Percentiles rank a stretch among this genome's conserved stretches.
Evolutionary conservation across 305 asterid genomes (phyloP).

Genomic region (Caryopteris hybrid): DNA sequence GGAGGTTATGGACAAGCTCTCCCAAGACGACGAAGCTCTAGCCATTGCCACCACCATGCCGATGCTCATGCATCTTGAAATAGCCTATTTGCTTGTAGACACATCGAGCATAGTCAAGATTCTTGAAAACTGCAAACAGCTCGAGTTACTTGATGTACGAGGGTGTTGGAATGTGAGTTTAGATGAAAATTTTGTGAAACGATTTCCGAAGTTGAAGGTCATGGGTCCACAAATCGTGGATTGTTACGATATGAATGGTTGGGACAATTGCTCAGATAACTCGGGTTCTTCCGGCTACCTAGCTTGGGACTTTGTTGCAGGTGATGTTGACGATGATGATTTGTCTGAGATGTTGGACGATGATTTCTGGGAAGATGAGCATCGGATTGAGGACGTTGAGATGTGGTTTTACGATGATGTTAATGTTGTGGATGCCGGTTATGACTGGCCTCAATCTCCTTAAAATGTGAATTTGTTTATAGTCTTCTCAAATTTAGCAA

Average conservation of each 20-base stretch:
- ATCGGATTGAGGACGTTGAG: conserved; percentile 39
- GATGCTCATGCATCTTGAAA: conserved; percentile 70
- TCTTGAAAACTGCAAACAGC: conserved; percentile 49
- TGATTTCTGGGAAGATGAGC: conserved; percentile 53
- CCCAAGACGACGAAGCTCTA: conserved; percentile 77
- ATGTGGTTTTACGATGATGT: conserved; percentile 65
- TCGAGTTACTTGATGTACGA: conserved; percentile 63
- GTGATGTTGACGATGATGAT: conserved; percentile 37
- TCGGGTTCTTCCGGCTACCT: conserved; percentile 61
- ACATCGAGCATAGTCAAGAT: conserved; percentile 51
- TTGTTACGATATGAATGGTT: conserved; percentile 41
- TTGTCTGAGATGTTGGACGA: conserved; percentile 15
- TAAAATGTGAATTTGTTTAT: conserved; percentile 9
- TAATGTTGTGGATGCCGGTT: conserved; percentile 43
- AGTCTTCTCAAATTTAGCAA: neutral
- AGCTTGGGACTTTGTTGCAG: conserved; percentile 62
- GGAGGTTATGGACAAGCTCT: conserved; percentile 48
- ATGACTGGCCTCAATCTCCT: conserved; percentile 81
- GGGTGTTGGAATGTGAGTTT: conserved; percentile 81
- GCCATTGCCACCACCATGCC: conserved; percentile 79
- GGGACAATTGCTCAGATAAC: conserved; percentile 59
- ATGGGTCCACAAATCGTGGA: conserved; percentile 62
- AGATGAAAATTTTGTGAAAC: conserved; percentile 46
- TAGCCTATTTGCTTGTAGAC: conserved; percentile 58
- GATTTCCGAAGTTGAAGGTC: conserved; percentile 40